These are phyloP conservation scores for Asterella californica DNA, from an alignment of 225 moss, liverwort and hornwort genomes.

Conservation along the genomic window DNA sequence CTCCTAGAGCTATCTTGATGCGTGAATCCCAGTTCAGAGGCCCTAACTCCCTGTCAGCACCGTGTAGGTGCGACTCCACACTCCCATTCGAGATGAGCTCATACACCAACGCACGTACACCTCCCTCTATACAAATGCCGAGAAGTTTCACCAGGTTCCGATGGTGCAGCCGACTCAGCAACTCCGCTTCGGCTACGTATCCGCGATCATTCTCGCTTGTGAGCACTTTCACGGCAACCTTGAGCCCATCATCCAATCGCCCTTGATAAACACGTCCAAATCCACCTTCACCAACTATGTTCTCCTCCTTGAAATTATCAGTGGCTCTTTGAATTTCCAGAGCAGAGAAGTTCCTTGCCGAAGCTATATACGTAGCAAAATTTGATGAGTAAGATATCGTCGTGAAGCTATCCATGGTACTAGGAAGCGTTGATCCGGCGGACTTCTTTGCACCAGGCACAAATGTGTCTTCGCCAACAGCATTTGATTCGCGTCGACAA, in stretches of 20 bases:
- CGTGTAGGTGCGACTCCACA: conserved; percentile 75
- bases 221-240: conserved; percentile 77
- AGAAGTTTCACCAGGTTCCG: conserved; percentile 70
- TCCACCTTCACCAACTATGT: conserved; percentile 82
- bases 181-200: conserved; percentile 74
- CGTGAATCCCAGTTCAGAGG: conserved; percentile 41
- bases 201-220: conserved; percentile 64
- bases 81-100: conserved; percentile 79
- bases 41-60: conserved; percentile 25
- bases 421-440: conserved; percentile 55
- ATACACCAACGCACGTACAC: conserved; percentile 62
- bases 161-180: conserved; percentile 74
- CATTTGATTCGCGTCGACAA: conserved; percentile 38
- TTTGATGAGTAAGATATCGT: conserved; percentile 68
- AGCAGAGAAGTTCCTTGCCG: conserved; percentile 58
- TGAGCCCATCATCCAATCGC: conserved; percentile 56
- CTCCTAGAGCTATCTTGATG: conserved; percentile 41
- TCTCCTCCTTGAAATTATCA: conserved; percentile 61
- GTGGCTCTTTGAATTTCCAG: conserved; percentile 71
- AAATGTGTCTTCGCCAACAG: conserved; percentile 37
- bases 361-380: conserved; percentile 64
- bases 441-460: conserved; percentile 22
- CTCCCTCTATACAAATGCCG: conserved; percentile 69
- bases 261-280: conserved; percentile 87
- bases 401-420: conserved; percentile 52